Base-by-base conservation (phyloP, 2,329 filamentous ascomycete species). In the Periconia sp. region DNA sequence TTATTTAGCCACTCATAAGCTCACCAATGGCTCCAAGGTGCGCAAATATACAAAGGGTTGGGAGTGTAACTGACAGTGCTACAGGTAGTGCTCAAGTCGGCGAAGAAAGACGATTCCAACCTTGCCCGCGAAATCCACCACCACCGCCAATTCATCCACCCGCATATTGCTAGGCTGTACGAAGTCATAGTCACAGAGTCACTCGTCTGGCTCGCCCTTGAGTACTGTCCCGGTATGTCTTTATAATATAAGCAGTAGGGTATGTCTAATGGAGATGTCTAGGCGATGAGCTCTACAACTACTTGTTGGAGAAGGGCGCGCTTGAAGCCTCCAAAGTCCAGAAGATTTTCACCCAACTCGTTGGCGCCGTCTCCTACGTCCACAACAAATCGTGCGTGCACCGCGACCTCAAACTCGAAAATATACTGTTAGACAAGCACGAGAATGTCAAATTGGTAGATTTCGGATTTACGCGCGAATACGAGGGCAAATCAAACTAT, bases 61-160 rank as follows among this genome's bases (percentile, higher is more conserved):
- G 18, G 17, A 18, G 13, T 12, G 12, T 10, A 23, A 16, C 48
- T 59, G 46, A 62, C 54, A 23, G 35, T n/a, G 28, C 18, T 35
- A n/a, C 68, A 95, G 89, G 94, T 99, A 60, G 94, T 99, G 24
- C 89, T 99, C 73, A 99, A 99, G 74, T 96, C 92, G 48, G 94
- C 94, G 51, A 92, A 94, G 68, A 96, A 96, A 71, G 87, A 92
- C 66, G 94, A 99, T 71, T 84, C 89, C 40, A 99, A 99, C 68
- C 85, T 99, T 35, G 92, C 92, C 12, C 88, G 94, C 59, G 94
- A 99, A 71, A 99, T 99, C 59, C 94, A 99, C 71, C 94, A 99
- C 69, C 94, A 99, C 70, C 88, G 94, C 57, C 94, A 99, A 72
- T 96, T 99, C 72, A 82, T 96, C 54, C 94, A 99, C 66, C 94